Base-by-base conservation (phyloP, 768 basidiomycete species). In the Podaxis sp. region DNA sequence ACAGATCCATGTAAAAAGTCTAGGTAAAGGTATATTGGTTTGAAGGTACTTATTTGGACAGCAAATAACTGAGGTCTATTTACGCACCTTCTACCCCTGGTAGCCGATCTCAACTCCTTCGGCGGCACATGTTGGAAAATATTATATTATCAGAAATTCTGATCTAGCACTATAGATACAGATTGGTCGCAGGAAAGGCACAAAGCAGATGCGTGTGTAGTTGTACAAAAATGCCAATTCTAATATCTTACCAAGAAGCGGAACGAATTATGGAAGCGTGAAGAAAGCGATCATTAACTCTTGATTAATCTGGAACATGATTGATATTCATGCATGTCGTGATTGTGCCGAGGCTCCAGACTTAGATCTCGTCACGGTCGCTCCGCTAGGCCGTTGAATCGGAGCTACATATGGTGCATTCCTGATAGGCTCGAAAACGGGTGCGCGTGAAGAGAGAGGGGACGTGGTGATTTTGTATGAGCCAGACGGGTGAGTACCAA, bases 341-440 rank as follows among this genome's bases (percentile, higher is more conserved):
- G 59, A 52, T 51, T 39, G 59, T 3, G 59, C 24, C 8, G 59
- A 59, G 6, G 49, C 59, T 39, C 59, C 59, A 39, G 59, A 59
- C 33, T 59, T 59, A 15, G 59, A 59, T 59, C 59, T 51, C 28
- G 59, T 39, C 5, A 59, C 48, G 4, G 49, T 36, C 22, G 59
- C 59, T 28, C 59, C 59, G 26, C 33, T 39, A 11, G 59, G 59
- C 52, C 59, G 33, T n/a, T 59, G 59, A 13, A 59, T 59, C 13
- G 59, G 59, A 15, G 59, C 59, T 12, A 59, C 22, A 22, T 59
- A 59, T 4, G 59, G 33, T 15, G 48, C 24, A 17, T 51, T 59
- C 49, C 49, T 59, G 2, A n/a, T 26, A n/a, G 59, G 49, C 26
- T 59, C 59, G 26, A 59, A 52, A 24, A 36, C 15, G 11, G 49